Conservation (phyloP, 805 yeast genomes). For the Wickerhamomyces hampshirensis region DNA sequence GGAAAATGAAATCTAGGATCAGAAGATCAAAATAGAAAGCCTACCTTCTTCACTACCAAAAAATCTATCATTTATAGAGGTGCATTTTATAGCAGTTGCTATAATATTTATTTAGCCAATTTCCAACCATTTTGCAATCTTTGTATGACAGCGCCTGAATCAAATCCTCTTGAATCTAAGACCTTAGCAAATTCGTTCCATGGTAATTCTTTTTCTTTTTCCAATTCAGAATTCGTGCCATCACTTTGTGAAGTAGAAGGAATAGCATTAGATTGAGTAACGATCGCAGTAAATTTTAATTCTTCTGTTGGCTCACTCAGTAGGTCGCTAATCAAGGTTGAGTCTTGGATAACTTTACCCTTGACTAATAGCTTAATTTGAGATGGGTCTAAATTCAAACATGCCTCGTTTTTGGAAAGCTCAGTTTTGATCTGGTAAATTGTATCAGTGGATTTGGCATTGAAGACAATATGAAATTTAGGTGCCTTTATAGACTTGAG, state of each 20-base stretch:
- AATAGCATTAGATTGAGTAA: conserved; percentile 1
- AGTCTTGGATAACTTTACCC: conserved; percentile 59
- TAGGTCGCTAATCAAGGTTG: conserved; percentile 32
- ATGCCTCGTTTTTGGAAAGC: conserved; percentile 22
- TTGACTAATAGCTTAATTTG: conserved; percentile 50
- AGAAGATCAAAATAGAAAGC: conserved; percentile 18
- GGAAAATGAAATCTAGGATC: conserved; percentile 42
- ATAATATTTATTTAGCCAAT: conserved; percentile 24
- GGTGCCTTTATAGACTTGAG: conserved; percentile 74
- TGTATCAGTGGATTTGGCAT: conserved; percentile 25
- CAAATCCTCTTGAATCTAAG: conserved; percentile 31
- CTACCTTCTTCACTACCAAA: too few species aligned
- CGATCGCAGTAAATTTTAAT: conserved; percentile 41
- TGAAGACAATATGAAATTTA: conserved; percentile 42
- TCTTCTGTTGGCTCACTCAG: conserved; percentile 24
- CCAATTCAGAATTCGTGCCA: not conserved
- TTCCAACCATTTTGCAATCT: conserved; percentile 39
- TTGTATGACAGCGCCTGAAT: conserved; percentile 25
- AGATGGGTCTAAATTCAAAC: conserved; percentile 28
- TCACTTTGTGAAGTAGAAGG: not conserved
- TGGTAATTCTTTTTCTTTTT: conserved; percentile 25
- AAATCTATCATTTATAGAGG: too few species aligned
- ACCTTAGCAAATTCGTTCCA: conserved; percentile 40
- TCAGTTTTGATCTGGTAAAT: conserved; percentile 29
- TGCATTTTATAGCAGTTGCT: too few species aligned